Evolutionary conservation across 441 rosid species (phyloP), one percentile per base, ranked within the genome.

Genomic region (Geranium incanum): DNA sequence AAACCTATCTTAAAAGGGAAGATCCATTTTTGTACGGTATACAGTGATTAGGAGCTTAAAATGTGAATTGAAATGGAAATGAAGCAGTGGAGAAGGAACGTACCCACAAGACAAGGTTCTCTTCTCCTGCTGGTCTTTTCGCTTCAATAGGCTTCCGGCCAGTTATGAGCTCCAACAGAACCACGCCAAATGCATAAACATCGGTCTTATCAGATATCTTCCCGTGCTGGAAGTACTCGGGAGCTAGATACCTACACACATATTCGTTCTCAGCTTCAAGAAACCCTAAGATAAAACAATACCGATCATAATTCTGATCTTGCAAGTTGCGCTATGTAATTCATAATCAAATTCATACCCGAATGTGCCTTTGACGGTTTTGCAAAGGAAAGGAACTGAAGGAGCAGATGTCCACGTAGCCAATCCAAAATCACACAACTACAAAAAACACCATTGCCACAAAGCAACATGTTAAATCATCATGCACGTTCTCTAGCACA

Each of bases 331-430:
- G 59, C 66, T 41, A 67, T 59, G 60, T 28, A 1, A 28, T 28
- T 28, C 33, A 28, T 2, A 28, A 28, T 28, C 33, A 21, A 0
- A 21, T 21, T 57, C 73, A 67, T 88, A 95, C 97, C 99, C 97
- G 72, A 95, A 92, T 73, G 99, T 95, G 81, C 99, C 99, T 84
- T 95, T 95, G 67, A 95, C 99, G 28, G 99, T 95, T 81, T 89
- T 95, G 88, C 99, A 95, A 4, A 95, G 97, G 80, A 95, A 89
- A 71, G 97, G 97, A 73, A 88, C 85, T 0, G 97, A 92, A n/a
- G 97, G 97, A 36, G 96, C 91, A 72, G 97, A 84, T 33, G 97
- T 95, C 99, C 99, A 90, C 68, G 97, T 87, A 60, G 99, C 99
- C 77, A 95, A 88, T 41, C 99, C 97, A 74, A 95, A 95, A 81